Percentiles rank a stretch among this genome's conserved stretches.
phyloP scores from a whole-genome alignment of 1,284 basidiomycete species.

The Naganishia cerealis region DNA sequence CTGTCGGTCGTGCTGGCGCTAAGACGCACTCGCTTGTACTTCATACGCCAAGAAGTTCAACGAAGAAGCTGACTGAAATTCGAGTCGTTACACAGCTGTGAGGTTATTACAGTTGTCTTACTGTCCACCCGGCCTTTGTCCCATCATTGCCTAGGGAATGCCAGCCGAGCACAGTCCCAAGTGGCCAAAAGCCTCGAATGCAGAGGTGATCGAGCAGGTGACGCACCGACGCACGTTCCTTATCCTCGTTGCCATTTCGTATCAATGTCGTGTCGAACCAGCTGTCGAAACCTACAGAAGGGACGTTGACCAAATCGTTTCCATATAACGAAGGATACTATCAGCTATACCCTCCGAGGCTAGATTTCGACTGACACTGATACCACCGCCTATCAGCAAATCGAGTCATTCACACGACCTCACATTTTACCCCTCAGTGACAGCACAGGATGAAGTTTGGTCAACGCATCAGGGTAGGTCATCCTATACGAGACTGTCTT shows the following conservation, averaged over 20 bases:
- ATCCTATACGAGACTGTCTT: slow-evolving; percentile 9
- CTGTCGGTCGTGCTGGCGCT: too few relatives aligned
- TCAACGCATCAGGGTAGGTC: slow-evolving; percentile 74
- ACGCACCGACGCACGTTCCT: slow-evolving; percentile 2
- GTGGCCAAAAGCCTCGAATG: not conserved
- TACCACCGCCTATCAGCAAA: not conserved
- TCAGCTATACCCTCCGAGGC: too few relatives aligned
- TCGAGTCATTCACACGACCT: not conserved
- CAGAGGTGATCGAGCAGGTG: slow-evolving; percentile 1
- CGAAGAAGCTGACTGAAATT: too few relatives aligned
- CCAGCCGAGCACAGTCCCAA: too few relatives aligned
- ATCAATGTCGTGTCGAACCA: not conserved
- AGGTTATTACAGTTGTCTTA: too few relatives aligned
- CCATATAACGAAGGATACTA: too few relatives aligned
- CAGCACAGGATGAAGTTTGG: slow-evolving; percentile 74
- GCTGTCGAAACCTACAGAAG: not conserved
- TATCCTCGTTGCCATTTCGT: not conserved
- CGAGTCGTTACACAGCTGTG: too few relatives aligned
- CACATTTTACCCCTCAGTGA: not conserved
- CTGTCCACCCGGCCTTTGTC: too few relatives aligned
- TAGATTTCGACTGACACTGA: too few relatives aligned
- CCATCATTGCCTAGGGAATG: not conserved
- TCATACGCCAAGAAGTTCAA: too few relatives aligned
- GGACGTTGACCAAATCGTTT: too few relatives aligned
- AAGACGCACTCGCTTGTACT: too few relatives aligned